Evolutionary conservation across 2,329 filamentous ascomycete species (phyloP).

Genomic region (Helotiales sp.): DNA sequence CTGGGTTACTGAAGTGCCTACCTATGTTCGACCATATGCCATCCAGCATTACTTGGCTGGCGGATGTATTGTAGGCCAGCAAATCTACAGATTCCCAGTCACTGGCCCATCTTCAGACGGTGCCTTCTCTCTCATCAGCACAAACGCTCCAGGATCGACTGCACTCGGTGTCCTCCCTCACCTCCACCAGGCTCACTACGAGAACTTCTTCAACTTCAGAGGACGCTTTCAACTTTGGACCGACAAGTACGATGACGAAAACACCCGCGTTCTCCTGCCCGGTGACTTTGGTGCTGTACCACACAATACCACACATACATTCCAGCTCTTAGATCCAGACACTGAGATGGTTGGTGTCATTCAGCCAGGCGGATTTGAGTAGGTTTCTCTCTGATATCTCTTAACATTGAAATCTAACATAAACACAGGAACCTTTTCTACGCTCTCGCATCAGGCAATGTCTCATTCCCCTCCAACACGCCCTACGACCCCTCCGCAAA

Average conservation of each 20-base stretch:
- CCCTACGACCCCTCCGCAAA: constrained; percentile 38
- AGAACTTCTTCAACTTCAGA: constrained; percentile 48
- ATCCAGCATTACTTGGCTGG: constrained; percentile 29
- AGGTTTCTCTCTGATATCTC: constrained; percentile 14
- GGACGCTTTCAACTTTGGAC: constrained; percentile 48
- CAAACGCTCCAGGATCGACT: constrained; percentile 40
- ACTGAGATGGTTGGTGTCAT: constrained; percentile 48
- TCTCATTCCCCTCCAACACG: constrained; percentile 36
- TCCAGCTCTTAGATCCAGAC: constrained; percentile 48
- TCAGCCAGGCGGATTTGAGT: constrained; percentile 49
- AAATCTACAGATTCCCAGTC: constrained; percentile 44
- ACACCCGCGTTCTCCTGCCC: constrained; percentile 41
- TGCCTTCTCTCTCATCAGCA: constrained; percentile 46
- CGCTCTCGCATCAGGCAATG: constrained; percentile 38
- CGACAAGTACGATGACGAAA: constrained; percentile 29
- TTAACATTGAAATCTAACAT: not conserved
- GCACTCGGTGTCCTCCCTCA: constrained; percentile 45
- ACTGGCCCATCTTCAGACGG: constrained; percentile 45
- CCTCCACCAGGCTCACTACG: constrained; percentile 43
- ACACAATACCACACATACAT: constrained; percentile 47
- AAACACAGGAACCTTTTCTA: constrained; percentile 41
- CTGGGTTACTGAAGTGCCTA: constrained; percentile 26
- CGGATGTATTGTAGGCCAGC: constrained; percentile 34
- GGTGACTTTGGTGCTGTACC: constrained; percentile 49
- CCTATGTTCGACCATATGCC: constrained; percentile 26